Evolutionary conservation across 805 yeast genomes (phyloP), one percentile per base, ranked within the genome.

Genomic region (Yarrowia bubula): DNA sequence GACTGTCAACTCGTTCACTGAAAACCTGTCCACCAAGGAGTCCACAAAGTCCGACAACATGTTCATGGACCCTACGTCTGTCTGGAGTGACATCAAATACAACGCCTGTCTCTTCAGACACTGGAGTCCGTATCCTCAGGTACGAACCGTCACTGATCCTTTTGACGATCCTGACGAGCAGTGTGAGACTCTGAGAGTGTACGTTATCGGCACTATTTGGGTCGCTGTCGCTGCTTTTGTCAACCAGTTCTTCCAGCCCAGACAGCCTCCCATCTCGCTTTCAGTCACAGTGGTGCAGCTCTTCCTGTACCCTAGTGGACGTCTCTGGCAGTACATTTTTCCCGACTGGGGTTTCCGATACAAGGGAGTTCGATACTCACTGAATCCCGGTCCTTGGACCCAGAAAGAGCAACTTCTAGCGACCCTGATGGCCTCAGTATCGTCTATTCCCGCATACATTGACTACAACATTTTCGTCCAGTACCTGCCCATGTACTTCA

Each of bases 321-420:
- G 51, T 15, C 60, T 67, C n/a, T 53, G 70, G 41, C 68, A 65
- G 15, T 42, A 50, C 17, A 38, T 65, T 6, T 42, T 70, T 8
- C 72, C 72, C n/a, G 69, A 70, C 66, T 70, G 69, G 70, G 76
- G 77, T 14, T 70, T 80, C 68, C 74, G 70, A 14, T 42, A 76
- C 51, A 70, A 68, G 41, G 48, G 62, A 4, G 7, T 1, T 0
- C 41, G 66, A 11, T 46, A 57, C 22, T 79, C 84, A 55, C 74
- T 84, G 67, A 85, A 84, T 69, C 86, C 87, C 4, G 86, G 87
- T n/a, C 86, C 86, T 11, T 85, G 86, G 84, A 76, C 78, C 38
- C 75, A 72, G 62, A 85, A 85, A 70, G 89, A 86, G 70, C 88
- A 85, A 71, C 83, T 84, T 84, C 78, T 85, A 68, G 76, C 85